phyloP scores from a whole-genome alignment of 148 eudicot species.

The Selenicereus undatus region DNA sequence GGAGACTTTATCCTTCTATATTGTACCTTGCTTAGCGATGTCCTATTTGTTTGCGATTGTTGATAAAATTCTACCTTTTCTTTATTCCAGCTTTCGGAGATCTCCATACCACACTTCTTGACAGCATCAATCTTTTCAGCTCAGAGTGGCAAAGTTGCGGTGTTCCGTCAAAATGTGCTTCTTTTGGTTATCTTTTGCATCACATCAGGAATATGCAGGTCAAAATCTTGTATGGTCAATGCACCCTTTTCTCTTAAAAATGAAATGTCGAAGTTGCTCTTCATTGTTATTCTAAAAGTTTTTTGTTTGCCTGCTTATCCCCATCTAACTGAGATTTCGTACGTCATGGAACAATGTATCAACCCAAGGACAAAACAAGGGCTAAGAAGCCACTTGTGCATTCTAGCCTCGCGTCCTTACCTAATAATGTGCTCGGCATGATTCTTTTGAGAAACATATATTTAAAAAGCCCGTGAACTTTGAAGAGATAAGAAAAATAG shows the following conservation, averaged over 20 bases:
- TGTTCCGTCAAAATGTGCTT: slow-evolving; percentile 68
- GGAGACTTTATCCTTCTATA: background rate
- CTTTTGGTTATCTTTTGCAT: slow-evolving; percentile 63
- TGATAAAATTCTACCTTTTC: slow-evolving; percentile 18
- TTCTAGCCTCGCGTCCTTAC: no score
- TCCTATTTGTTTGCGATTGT: background rate
- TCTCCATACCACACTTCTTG: slow-evolving; percentile 92
- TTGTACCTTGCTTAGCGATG: background rate
- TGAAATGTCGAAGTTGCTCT: slow-evolving; percentile 7
- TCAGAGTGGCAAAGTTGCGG: slow-evolving; percentile 56
- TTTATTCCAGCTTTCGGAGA: slow-evolving; percentile 79
- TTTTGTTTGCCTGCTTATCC: background rate
- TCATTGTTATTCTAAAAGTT: slow-evolving; percentile 4
- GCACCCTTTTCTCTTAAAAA: slow-evolving; percentile 41
- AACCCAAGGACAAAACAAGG: no score
- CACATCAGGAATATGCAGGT: slow-evolving; percentile 97
- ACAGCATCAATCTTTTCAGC: slow-evolving; percentile 98
- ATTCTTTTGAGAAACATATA: no score
- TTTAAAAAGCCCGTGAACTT: no score
- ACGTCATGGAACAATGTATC: no score
- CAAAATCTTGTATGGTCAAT: slow-evolving; percentile 76
- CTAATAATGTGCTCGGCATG: no score
- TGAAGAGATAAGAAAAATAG: no score
- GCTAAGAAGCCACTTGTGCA: no score
- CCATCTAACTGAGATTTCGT: no score